Evolutionary conservation across 2,329 filamentous ascomycete genomes (phyloP).

Genomic region (Microascus cirrosus): DNA sequence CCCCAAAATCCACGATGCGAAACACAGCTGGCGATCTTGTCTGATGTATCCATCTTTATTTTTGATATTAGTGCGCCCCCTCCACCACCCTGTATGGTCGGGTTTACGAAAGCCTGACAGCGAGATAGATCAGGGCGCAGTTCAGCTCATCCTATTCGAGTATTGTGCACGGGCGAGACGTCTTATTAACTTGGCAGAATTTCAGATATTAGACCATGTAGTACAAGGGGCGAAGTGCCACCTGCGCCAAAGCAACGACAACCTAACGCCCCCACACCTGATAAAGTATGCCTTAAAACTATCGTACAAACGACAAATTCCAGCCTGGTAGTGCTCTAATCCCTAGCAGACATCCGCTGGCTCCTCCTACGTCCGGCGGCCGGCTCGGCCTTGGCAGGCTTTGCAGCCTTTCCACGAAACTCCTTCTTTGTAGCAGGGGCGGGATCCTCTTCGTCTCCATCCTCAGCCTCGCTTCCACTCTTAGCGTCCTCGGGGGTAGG

Average conservation of each 20-base stretch:
- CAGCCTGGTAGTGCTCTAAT: background rate
- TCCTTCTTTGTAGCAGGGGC: slow-evolving; percentile 23
- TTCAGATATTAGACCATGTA: background rate
- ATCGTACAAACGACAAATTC: background rate
- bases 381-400: slow-evolving; percentile 12
- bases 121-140: no score
- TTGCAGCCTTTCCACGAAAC: slow-evolving; percentile 5
- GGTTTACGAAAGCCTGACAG: no score
- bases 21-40: no score
- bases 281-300: background rate
- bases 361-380: background rate
- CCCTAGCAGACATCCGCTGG: background rate
- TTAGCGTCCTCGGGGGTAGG: background rate
- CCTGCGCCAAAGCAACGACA: background rate
- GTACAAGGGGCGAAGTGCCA: background rate
- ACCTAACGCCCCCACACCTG: background rate
- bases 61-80: no score
- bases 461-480: background rate
- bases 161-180: no score
- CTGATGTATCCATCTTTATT: no score
- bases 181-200: background rate
- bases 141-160: no score
- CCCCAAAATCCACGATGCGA: no score
- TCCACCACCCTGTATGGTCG: no score
- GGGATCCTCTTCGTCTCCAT: slow-evolving; percentile 19